Percentiles rank a stretch among this genome's conserved stretches.
Evolutionary conservation across 257 asterid species (phyloP).

Genomic region (Galeopsis tetrahit): DNA sequence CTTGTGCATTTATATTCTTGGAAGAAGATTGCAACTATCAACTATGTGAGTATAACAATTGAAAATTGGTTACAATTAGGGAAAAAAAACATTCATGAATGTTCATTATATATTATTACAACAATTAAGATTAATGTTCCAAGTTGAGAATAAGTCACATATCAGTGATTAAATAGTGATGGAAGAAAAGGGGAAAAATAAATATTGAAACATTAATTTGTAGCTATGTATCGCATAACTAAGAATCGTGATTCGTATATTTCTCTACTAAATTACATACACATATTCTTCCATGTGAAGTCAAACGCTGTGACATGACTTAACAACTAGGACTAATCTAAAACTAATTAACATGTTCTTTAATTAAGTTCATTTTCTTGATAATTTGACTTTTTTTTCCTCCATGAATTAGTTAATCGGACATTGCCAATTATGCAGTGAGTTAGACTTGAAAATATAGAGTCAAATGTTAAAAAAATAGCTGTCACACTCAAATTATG

Average conservation of each 20-base stretch:
- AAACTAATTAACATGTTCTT: slow-evolving; percentile 14
- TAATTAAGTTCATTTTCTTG: background rate
- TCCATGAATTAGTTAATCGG: slow-evolving; percentile 11
- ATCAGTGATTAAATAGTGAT: too few species aligned
- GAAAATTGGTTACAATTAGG: too few species aligned
- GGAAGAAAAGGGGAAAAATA: too few species aligned
- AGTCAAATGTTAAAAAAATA: slow-evolving; percentile 20
- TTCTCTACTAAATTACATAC: background rate
- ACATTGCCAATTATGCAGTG: background rate
- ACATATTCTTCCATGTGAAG: background rate
- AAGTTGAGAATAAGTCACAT: background rate
- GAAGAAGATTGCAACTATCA: background rate
- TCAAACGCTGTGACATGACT: background rate
- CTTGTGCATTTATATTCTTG: too few species aligned
- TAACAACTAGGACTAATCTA: background rate
- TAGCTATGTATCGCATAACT: background rate
- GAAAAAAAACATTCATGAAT: too few species aligned
- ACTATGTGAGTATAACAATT: too few species aligned
- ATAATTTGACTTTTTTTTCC: background rate
- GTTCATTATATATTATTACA: background rate
- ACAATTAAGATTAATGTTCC: background rate
- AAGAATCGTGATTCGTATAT: background rate
- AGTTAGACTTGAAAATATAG: background rate
- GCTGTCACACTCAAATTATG: slow-evolving; percentile 17
- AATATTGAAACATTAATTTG: background rate